A percentile compares a stretch with the other conserved stretches of the same genome.
phyloP scores from a whole-genome alignment of 2,329 filamentous ascomycete species.

The Coniochaeta sp. region DNA sequence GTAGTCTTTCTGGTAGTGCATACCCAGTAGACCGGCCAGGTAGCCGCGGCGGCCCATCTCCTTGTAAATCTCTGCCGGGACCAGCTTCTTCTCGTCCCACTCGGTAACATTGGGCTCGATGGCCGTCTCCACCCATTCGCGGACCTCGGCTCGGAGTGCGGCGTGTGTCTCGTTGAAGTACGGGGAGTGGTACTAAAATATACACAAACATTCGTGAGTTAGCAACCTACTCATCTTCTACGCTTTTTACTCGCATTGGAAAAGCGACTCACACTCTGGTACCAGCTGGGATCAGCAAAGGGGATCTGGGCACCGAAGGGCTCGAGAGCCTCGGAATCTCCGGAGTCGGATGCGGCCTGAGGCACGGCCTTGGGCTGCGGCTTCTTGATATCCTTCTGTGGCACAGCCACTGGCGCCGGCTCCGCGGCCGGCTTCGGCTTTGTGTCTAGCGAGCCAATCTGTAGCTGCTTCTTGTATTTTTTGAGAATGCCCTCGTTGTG shows the following conservation, averaged over 20 bases:
- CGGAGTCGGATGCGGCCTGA: slow-evolving; percentile 27
- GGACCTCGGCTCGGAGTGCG: slow-evolving; percentile 81
- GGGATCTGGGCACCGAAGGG: slow-evolving; percentile 81
- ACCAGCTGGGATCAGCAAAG: slow-evolving; percentile 90
- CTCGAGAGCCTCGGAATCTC: slow-evolving; percentile 68
- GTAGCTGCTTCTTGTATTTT: slow-evolving; percentile 71
- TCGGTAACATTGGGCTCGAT: slow-evolving; percentile 89
- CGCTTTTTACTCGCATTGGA: background rate
- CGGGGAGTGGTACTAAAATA: slow-evolving; percentile 77
- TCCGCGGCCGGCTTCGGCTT: slow-evolving; percentile 66
- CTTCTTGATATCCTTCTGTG: slow-evolving; percentile 17
- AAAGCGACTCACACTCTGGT: slow-evolving; percentile 67
- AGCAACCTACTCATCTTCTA: background rate
- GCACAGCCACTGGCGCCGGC: slow-evolving; percentile 39
- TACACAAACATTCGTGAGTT: background rate
- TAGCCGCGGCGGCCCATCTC: slow-evolving; percentile 91
- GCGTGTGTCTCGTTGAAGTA: slow-evolving; percentile 95
- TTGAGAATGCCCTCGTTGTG: slow-evolving; percentile 84
- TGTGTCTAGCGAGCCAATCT: slow-evolving; percentile 79
- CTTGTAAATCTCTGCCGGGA: slow-evolving; percentile 87
- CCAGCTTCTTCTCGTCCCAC: slow-evolving; percentile 93
- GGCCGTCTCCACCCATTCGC: slow-evolving; percentile 83
- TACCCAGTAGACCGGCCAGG: slow-evolving; percentile 82
- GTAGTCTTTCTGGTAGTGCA: slow-evolving; percentile 72
- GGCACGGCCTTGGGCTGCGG: slow-evolving; percentile 21